Conservation (phyloP, 208 protist genomes). For the Endotrypanum monterogeii region DNA sequence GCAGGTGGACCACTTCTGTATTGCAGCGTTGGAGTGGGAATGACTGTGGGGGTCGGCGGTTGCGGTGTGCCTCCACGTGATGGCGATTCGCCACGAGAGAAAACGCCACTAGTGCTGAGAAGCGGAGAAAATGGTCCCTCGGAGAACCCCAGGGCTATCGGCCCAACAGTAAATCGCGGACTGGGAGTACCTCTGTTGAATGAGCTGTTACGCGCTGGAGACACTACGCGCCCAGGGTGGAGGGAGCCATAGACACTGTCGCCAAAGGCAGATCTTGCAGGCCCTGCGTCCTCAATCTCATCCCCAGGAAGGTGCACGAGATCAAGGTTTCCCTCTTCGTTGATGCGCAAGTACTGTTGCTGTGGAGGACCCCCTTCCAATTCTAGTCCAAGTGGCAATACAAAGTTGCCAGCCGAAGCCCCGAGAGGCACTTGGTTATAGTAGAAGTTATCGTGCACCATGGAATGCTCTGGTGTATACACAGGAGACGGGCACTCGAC, state of each 20-base stretch:
- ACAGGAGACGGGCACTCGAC: conserved; percentile 40
- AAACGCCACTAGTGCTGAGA: conserved; percentile 16
- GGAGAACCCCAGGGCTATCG: not conserved
- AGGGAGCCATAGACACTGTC: conserved; percentile 45
- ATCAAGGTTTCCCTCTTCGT: conserved; percentile 81
- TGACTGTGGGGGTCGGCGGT: conserved; percentile 28
- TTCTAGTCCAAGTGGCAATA: conserved; percentile 56
- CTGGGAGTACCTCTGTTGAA: conserved; percentile 42
- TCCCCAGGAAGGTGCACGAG: conserved; percentile 66
- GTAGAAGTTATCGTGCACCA: conserved; percentile 80
- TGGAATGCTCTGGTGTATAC: conserved; percentile 59
- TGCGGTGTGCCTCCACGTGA: conserved; percentile 34
- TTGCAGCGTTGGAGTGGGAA: conserved; percentile 36
- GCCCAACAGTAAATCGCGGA: conserved; percentile 21
- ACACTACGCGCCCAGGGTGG: conserved; percentile 37
- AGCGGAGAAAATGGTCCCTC: conserved; percentile 38
- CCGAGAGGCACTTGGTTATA: conserved; percentile 67
- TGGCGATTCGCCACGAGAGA: conserved; percentile 53
- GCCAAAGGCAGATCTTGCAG: conserved; percentile 27
- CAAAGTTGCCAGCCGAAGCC: conserved; percentile 72
- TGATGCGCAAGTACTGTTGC: conserved; percentile 85
- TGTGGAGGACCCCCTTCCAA: conserved; percentile 32
- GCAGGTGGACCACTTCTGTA: conserved; percentile 3
- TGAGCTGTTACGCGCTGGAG: conserved; percentile 43
- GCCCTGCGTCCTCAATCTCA: conserved; percentile 52